Evolutionary conservation across 768 basidiomycete species (phyloP).

Genomic region (Mycena galericulata): DNA sequence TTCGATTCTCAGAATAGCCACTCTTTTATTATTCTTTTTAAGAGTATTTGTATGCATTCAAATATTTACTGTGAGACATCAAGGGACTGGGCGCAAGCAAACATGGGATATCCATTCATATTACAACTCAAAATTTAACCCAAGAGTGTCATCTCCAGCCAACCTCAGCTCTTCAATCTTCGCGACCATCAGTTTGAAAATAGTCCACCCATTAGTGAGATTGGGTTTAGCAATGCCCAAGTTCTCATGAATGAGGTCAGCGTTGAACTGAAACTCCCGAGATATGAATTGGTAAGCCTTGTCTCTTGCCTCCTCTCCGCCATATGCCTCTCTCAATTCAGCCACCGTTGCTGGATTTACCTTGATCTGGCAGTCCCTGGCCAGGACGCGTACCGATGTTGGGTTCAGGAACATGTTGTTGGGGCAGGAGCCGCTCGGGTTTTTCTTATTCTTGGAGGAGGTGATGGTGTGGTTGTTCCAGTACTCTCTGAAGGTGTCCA

Average conservation of each 20-base stretch:
- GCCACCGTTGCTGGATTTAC: neutral
- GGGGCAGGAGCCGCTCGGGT: slow-evolving; percentile 1
- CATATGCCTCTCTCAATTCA: neutral
- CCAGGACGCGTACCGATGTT: neutral
- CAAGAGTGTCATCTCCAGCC: too few relatives aligned
- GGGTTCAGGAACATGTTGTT: slow-evolving; percentile 13
- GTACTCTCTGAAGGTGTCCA: slow-evolving; percentile 1
- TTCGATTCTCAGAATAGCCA: neutral
- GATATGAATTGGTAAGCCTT: slow-evolving; percentile 7
- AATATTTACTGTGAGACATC: too few relatives aligned
- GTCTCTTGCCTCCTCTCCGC: neutral
- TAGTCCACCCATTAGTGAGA: neutral
- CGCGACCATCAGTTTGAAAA: neutral
- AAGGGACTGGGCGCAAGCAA: too few relatives aligned
- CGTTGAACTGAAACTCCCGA: slow-evolving; percentile 6
- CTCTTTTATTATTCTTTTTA: neutral
- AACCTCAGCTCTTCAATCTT: neutral
- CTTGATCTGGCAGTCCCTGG: neutral
- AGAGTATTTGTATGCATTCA: too few relatives aligned
- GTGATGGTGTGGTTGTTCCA: slow-evolving; percentile 15
- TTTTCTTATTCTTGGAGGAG: neutral
- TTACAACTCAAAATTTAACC: too few relatives aligned
- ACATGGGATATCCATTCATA: too few relatives aligned
- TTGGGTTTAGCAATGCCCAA: neutral
- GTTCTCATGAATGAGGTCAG: neutral